A percentile compares a stretch with the other conserved stretches of the same genome.
phyloP scores from a whole-genome alignment of 148 eudicot species.

The Arbutus unedo region DNA sequence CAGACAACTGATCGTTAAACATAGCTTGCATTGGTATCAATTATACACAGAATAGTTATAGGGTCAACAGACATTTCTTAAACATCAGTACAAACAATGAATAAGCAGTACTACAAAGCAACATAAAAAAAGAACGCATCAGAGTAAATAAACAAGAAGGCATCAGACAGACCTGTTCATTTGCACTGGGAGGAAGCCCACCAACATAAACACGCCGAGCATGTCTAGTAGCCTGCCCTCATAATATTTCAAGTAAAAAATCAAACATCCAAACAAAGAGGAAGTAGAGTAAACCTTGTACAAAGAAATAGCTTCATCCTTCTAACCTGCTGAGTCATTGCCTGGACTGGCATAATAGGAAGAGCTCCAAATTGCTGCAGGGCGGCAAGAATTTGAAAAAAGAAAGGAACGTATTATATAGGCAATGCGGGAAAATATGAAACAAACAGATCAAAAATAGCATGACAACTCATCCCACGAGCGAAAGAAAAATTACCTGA shows the following conservation, averaged over 20 bases:
- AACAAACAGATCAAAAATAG: background rate
- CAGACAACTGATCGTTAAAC: background rate
- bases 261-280: background rate
- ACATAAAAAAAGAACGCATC: background rate
- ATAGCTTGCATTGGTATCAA: background rate
- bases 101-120: background rate
- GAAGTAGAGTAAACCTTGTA: background rate
- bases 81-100: background rate
- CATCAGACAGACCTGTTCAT: conserved; percentile 69
- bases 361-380: conserved; percentile 61
- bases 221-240: conserved; percentile 91
- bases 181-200: conserved; percentile 90
- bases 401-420: background rate
- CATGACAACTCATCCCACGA: background rate
- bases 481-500: conserved; percentile 45
- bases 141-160: background rate
- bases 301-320: background rate
- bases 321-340: conserved; percentile 98
- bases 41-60: background rate
- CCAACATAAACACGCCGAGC: conserved; percentile 98
- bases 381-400: background rate
- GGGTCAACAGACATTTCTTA: background rate
- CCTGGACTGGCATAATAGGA: conserved; percentile 92
- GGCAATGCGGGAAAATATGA: background rate
- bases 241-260: conserved; percentile 5